Base-by-base conservation (phyloP, 2,329 filamentous ascomycete species). In the Myriosclerotinia duriaeana region DNA sequence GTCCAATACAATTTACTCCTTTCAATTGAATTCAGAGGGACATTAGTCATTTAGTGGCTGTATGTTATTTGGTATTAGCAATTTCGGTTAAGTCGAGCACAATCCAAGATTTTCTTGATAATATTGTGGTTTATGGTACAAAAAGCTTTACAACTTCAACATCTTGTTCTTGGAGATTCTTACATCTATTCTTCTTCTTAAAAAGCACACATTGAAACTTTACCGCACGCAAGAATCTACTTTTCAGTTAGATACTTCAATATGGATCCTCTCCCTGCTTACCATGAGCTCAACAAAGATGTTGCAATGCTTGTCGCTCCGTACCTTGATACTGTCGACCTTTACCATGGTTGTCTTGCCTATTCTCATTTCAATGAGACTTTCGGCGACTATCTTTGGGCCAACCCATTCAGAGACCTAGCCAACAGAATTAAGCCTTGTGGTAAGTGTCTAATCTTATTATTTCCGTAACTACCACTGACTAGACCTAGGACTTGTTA, bases 351-450 rank as follows among this genome's bases (percentile, higher is more conserved):
- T 12, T 69, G 55, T 40, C 56, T 55, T 6, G 72, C 72, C 14
- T 68, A 67, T 52, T 71, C 67, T 22, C 20, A 66, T 38, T 72
- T 69, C 61, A 54, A 70, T 44, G 26, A 26, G 3, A 54, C 67
- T 11, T 66, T 72, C 2, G 62, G 46, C 20, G 54, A 63, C 5
- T 14, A 70, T 7, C 63, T 74, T 2, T 74, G 73, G 73, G 34
- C 38, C 15, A 65, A 74, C 40, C 72, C 73, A 1, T 66, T 73
- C 26, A 67, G 60, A 22, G 38, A 69, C 15, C 62, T 71, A 7
- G 36, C 62, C 3, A 42, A 17, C 36, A 68, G 61, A 22, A 36
- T 34, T 0, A 65, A 36, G 6, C 71, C 70, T 3, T 71, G 69
- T 48, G 42, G 71, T 71, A 66, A 65, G 67, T 50, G 14, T 34